A percentile compares a stretch with the other conserved stretches of the same genome.
These are phyloP conservation scores for Colletotrichum sp. DNA, from an alignment of 2,329 filamentous ascomycete species.

Conservation along the genomic window DNA sequence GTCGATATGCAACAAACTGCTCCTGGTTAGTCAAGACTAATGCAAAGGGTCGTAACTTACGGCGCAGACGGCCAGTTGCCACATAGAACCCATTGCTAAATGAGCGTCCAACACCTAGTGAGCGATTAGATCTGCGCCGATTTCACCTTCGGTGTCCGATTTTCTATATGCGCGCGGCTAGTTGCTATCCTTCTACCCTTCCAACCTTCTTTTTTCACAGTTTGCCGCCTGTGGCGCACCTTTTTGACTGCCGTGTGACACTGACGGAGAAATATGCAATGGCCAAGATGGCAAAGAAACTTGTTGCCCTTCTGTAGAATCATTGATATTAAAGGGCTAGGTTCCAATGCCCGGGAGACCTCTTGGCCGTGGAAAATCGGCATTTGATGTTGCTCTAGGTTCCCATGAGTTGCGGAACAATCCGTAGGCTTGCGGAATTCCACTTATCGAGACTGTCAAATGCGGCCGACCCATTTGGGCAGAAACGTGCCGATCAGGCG, in stretches of 20 bases:
- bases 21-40: not conserved
- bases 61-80: not conserved
- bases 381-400: not conserved
- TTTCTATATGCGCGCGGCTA: not conserved
- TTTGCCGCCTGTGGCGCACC: not conserved
- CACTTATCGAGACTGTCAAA: not conserved
- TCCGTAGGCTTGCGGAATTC: not conserved
- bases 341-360: not conserved
- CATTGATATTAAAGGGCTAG: not conserved
- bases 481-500: not conserved
- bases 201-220: fast-evolving
- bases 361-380: not conserved
- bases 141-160: not conserved
- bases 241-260: not conserved
- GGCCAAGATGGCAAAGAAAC: not conserved
- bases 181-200: not conserved
- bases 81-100: not conserved
- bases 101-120: not conserved
- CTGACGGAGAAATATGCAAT: not conserved
- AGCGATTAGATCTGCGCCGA: not conserved
- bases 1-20: not conserved
- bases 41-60: not conserved
- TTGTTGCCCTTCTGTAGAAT: not conserved
- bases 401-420: not conserved
- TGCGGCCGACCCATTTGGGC: not conserved